These are phyloP conservation scores for Malus hybrid DNA, from an alignment of 331 rosid species.

Conservation along the genomic window DNA sequence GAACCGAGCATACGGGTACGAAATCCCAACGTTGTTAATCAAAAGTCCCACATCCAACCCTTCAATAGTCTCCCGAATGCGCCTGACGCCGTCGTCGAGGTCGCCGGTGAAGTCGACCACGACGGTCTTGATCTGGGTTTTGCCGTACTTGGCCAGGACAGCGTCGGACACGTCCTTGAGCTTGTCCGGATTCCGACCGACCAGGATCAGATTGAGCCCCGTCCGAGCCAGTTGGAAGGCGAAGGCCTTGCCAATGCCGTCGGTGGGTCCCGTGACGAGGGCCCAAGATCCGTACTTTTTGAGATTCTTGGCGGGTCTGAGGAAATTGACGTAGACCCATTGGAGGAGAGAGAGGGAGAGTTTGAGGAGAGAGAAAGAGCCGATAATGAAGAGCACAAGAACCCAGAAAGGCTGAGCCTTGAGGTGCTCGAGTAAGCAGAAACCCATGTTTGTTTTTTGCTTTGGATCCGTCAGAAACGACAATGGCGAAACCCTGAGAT, in stretches of 20 bases:
- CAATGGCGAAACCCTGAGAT: not conserved
- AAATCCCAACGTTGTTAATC: constrained; percentile 82
- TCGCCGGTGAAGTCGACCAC: constrained; percentile 83
- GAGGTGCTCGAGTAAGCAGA: constrained; percentile 29
- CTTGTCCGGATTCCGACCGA: constrained; percentile 78
- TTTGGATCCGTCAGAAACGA: not conserved
- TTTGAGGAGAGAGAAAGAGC: constrained; percentile 40
- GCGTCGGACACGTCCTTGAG: constrained; percentile 66
- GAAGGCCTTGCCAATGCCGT: constrained; percentile 85
- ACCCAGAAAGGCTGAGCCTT: constrained; percentile 64
- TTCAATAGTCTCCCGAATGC: constrained; percentile 48
- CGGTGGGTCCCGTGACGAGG: constrained; percentile 78
- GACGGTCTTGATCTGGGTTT: constrained; percentile 49
- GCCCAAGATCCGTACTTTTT: constrained; percentile 90
- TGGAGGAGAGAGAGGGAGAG: constrained; percentile 27
- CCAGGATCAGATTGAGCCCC: constrained; percentile 68
- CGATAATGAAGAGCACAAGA: constrained; percentile 35
- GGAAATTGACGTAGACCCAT: constrained; percentile 78
- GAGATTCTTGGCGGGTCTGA: constrained; percentile 70
- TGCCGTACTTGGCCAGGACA: constrained; percentile 39
- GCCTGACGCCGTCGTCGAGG: constrained; percentile 49
- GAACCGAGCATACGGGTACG: constrained; percentile 88
- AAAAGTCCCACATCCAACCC: constrained; percentile 79
- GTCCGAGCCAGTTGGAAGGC: constrained; percentile 70
- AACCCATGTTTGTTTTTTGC: constrained; percentile 32